Evolutionary conservation across 768 basidiomycete species (phyloP).

Genomic region (Mycena epipterygia): DNA sequence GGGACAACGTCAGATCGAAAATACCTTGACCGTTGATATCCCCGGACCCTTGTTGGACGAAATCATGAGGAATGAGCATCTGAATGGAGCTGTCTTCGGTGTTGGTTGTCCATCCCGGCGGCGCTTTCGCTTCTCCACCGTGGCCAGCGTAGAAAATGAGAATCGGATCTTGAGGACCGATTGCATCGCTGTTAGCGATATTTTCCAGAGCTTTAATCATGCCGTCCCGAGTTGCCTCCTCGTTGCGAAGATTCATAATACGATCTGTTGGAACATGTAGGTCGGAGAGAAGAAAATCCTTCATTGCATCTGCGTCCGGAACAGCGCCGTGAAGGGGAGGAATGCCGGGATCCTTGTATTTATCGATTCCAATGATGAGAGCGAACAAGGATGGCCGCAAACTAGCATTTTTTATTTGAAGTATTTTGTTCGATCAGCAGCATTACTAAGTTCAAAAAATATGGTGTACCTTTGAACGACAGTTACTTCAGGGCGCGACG

Average conservation of each 20-base stretch:
- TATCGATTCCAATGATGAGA: background rate
- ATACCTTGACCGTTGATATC: conserved; percentile 44
- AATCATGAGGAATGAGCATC: conserved; percentile 38
- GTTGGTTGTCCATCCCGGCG: background rate
- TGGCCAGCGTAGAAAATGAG: conserved; percentile 52
- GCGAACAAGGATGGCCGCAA: too few species aligned
- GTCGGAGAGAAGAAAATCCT: background rate
- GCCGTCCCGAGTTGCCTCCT: background rate
- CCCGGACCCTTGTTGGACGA: conserved; percentile 35
- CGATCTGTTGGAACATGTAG: background rate
- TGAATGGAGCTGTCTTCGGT: conserved; percentile 30
- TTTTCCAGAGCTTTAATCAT: background rate
- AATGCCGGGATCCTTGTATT: background rate
- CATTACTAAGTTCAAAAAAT: too few species aligned
- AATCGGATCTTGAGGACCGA: conserved; percentile 39
- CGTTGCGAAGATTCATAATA: background rate
- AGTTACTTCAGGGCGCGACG: too few species aligned
- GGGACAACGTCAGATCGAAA: background rate
- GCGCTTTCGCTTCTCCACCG: conserved; percentile 42
- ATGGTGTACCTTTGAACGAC: too few species aligned
- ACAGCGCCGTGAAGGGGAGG: background rate
- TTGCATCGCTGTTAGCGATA: background rate
- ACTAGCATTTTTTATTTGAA: too few species aligned
- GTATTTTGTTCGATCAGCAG: too few species aligned
- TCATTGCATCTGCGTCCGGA: background rate